Conservation (phyloP, 2,329 filamentous ascomycete genomes). For the Aureobasidium sp. region DNA sequence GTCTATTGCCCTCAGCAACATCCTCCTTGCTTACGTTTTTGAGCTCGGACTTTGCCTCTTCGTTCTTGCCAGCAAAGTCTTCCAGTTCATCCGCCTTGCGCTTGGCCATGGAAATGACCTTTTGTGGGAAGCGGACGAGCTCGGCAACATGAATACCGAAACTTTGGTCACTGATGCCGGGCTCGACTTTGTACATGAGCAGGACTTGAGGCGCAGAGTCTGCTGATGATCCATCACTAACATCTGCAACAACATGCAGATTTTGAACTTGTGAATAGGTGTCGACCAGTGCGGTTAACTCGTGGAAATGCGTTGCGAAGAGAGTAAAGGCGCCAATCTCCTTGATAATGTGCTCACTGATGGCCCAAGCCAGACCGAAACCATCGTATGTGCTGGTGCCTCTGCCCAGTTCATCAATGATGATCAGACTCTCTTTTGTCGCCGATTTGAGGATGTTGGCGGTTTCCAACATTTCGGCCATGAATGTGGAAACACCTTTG, state of each 20-base stretch:
- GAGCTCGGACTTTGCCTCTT: slow-evolving; percentile 36
- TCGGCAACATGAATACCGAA: slow-evolving; percentile 99
- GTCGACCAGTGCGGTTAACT: slow-evolving; percentile 83
- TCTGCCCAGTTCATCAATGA: slow-evolving; percentile 94
- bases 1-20: slow-evolving; percentile 75
- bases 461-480: slow-evolving; percentile 99
- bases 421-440: slow-evolving; percentile 90
- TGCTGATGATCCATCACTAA: slow-evolving; percentile 48
- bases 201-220: slow-evolving; percentile 61
- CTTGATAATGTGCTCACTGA: slow-evolving; percentile 92
- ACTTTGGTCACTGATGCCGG: slow-evolving; percentile 90
- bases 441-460: slow-evolving; percentile 97
- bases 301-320: slow-evolving; percentile 98
- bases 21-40: slow-evolving; percentile 69
- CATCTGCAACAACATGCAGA: slow-evolving; percentile 92
- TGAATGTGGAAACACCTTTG: slow-evolving; percentile 96
- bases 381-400: slow-evolving; percentile 98
- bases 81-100: slow-evolving; percentile 96
- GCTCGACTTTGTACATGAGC: slow-evolving; percentile 91
- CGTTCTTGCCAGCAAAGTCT: slow-evolving; percentile 79
- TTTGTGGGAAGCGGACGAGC: slow-evolving; percentile 89
- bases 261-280: slow-evolving; percentile 84
- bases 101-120: slow-evolving; percentile 99
- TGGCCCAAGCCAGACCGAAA: slow-evolving; percentile 98
- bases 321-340: slow-evolving; percentile 91